These are phyloP conservation scores for Tuctoria greenei DNA, from an alignment of 176 grass and related monocot species.

Conservation along the genomic window DNA sequence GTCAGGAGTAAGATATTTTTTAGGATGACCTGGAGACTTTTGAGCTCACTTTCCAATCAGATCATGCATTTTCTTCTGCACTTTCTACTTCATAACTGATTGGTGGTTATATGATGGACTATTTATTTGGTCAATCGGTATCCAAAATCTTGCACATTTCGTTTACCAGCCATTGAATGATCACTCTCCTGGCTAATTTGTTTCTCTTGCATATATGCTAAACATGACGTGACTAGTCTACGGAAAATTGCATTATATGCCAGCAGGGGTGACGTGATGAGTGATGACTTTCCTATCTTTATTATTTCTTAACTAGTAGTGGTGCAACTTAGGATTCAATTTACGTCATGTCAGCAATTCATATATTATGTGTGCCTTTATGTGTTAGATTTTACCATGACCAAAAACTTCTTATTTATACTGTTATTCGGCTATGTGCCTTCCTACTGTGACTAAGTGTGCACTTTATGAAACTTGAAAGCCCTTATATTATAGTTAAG, in stretches of 20 bases:
- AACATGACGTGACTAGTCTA: not conserved
- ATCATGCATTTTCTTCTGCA: not conserved
- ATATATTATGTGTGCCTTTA: not conserved
- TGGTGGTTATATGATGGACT: not conserved
- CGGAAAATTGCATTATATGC: too few relatives aligned
- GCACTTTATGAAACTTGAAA: not conserved
- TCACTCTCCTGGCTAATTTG: not conserved
- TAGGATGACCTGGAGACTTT: not conserved
- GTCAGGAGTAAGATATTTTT: not conserved
- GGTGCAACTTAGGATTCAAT: not conserved
- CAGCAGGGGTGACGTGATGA: too few relatives aligned
- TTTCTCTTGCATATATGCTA: not conserved
- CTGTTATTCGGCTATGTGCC: not conserved
- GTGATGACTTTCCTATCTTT: not conserved
- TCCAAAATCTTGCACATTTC: constrained; percentile 5
- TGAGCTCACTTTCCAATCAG: not conserved
- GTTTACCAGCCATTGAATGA: too few relatives aligned
- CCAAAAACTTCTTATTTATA: not conserved
- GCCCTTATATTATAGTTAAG: not conserved
- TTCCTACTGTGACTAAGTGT: not conserved
- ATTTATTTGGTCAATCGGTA: not conserved
- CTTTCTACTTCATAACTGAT: not conserved
- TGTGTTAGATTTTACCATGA: not conserved
- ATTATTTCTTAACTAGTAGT: not conserved
- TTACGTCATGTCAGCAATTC: not conserved